Evolutionary conservation across 345 rosid species (phyloP), one percentile per base, ranked within the genome.

Genomic region (Brassica rapa): DNA sequence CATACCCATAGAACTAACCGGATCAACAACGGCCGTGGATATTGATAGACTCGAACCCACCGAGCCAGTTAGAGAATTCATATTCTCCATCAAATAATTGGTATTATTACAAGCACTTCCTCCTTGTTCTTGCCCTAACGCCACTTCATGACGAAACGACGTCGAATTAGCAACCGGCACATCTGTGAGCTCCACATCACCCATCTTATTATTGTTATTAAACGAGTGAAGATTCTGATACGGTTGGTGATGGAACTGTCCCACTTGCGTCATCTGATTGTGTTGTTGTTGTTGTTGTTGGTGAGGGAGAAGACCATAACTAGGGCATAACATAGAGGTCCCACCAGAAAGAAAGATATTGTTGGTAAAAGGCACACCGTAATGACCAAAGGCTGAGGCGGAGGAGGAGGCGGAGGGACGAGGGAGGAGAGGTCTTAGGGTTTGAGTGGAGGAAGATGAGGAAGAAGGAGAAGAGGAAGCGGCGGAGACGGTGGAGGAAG

Each of bases 361-460:
- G 55, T 74, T 85, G n/a, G 60, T 72, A 25, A 66, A 80, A 75
- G 76, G 72, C 0, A 75, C 24, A 23, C 81, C 82, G 68, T 69
- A 78, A 0, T 84, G 88, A 24, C 59, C 39, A 49, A 60, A 61
- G 3, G 71, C 77, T 10, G 82, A 25, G 4, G 81, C 60, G 29
- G 66, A 49, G 1, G 80, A 70, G 35, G 71, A 7, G 11, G 85
- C 85, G 0, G 96, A 72, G 1, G 98, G 98, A 2, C 97, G 93
- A 61, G 97, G 98, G 35, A 94, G 97, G 69, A 94, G 82, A 12
- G 97, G 98, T 56, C 98, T 88, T 49, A 94, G 90, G 56, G 86
- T 89, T 70, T 86, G 90, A 2, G 90, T 72, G 0, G 89, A 81
- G 2, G 90, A 86, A 4, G 88, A 81, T 1, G 88, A 77, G 0